phyloP scores from a whole-genome alignment of 768 basidiomycete genomes.

The Lactarius psammicola region DNA sequence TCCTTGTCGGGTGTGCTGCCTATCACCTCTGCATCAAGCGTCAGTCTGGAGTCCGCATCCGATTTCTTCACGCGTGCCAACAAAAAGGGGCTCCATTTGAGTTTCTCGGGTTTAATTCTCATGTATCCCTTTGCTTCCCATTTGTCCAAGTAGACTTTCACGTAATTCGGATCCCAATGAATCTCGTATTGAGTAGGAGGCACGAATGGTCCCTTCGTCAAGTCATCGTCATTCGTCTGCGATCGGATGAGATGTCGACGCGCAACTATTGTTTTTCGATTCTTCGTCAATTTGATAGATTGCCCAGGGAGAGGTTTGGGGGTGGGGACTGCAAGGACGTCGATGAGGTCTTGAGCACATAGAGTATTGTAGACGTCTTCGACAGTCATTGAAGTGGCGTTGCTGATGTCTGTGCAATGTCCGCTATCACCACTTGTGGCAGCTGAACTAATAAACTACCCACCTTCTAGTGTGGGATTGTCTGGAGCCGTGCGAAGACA shows the following conservation, averaged over 20 bases:
- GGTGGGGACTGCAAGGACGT: constrained; percentile 47
- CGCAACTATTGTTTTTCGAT: constrained; percentile 61
- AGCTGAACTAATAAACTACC: constrained; percentile 31
- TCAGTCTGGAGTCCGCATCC: constrained; percentile 27
- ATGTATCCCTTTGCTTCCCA: constrained; percentile 82
- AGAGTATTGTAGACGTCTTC: constrained; percentile 85
- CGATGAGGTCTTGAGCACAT: constrained; percentile 71
- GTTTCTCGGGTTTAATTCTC: constrained; percentile 70
- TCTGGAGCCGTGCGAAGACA: constrained; percentile 64
- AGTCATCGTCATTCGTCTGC: constrained; percentile 48
- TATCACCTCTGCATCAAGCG: constrained; percentile 11
- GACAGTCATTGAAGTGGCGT: constrained; percentile 83
- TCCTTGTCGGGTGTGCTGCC: constrained; percentile 23
- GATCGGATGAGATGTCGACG: constrained; percentile 60
- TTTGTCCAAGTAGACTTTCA: constrained; percentile 59
- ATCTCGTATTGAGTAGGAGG: constrained; percentile 73
- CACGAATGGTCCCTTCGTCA: constrained; percentile 54
- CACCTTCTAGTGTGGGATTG: constrained; percentile 73
- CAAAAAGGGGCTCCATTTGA: constrained; percentile 95
- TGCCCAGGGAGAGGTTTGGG: constrained; percentile 73
- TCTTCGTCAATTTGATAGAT: constrained; percentile 69
- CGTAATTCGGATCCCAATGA: constrained; percentile 64
- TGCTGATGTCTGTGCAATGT: constrained; percentile 64
- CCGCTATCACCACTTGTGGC: constrained; percentile 28
- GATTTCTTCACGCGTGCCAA: constrained; percentile 47